These are phyloP conservation scores for Suhomyces vadensis DNA, from an alignment of 805 yeast genomes.

Conservation along the genomic window DNA sequence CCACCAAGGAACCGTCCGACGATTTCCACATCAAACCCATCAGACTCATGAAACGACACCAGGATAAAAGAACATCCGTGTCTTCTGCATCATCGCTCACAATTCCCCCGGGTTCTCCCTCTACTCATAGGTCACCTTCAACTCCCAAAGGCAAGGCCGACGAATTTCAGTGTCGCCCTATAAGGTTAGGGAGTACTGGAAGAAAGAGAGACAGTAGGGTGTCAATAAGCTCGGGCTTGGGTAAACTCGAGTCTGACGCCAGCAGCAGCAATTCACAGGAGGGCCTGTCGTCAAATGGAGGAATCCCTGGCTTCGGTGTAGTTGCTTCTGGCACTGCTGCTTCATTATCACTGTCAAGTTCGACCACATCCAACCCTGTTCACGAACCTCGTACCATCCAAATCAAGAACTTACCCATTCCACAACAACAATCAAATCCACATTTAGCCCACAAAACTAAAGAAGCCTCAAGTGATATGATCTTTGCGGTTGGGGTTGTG, in stretches of 20 bases:
- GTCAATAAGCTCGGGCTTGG: slow-evolving; percentile 5
- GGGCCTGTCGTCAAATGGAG: neutral
- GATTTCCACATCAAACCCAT: slow-evolving; percentile 25
- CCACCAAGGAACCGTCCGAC: slow-evolving; percentile 8
- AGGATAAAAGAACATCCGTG: slow-evolving; percentile 13
- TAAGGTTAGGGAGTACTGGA: slow-evolving; percentile 25
- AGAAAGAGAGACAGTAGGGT: slow-evolving; percentile 8
- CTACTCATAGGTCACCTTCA: slow-evolving; percentile 5
- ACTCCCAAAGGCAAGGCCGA: slow-evolving; percentile 16
- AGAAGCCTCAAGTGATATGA: slow-evolving; percentile 33
- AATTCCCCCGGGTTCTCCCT: slow-evolving; percentile 6
- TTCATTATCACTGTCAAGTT: neutral
- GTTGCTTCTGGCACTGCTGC: neutral
- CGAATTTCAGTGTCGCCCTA: slow-evolving; percentile 42
- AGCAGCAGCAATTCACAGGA: slow-evolving; percentile 8
- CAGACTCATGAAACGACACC: slow-evolving; percentile 27
- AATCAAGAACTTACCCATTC: slow-evolving; percentile 40
- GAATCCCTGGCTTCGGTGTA: neutral
- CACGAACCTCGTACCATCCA: slow-evolving; percentile 26
- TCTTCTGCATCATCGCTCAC: slow-evolving; percentile 9
- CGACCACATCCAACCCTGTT: neutral
- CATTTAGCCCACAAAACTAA: slow-evolving; percentile 27
- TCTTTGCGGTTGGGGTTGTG: slow-evolving; percentile 85
- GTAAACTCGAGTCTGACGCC: slow-evolving; percentile 1
- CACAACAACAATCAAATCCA: slow-evolving; percentile 15